Evolutionary conservation across 1,284 basidiomycete genomes (phyloP).

Genomic region (Mycena sp.): DNA sequence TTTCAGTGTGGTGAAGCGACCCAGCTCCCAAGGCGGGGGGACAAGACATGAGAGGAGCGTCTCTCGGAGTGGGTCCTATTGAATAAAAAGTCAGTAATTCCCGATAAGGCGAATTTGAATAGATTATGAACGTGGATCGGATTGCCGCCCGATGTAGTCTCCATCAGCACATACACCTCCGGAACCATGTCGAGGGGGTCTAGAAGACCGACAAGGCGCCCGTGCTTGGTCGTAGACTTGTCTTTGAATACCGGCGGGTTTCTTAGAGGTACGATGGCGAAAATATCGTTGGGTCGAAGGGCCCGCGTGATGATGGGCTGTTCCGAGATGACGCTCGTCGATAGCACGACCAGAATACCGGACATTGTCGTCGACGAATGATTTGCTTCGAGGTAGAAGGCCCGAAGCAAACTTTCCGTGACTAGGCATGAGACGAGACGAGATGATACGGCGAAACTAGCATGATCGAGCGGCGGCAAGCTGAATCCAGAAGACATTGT

Average conservation of each 20-base stretch:
- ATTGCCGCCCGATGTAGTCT: conserved; percentile 15
- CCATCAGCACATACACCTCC: conserved; percentile 46
- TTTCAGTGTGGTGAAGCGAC: conserved; percentile 32
- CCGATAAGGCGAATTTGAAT: conserved; percentile 9
- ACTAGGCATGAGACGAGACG: conserved; percentile 57
- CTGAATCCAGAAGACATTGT: conserved; percentile 47
- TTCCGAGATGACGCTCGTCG: conserved; percentile 33
- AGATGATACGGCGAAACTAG: conserved; percentile 55
- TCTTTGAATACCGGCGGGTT: conserved; percentile 46
- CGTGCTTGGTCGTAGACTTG: conserved; percentile 38
- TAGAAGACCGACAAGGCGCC: conserved; percentile 49
- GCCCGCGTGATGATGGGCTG: conserved; percentile 31
- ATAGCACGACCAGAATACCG: conserved; percentile 43
- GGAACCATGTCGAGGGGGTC: conserved; percentile 61
- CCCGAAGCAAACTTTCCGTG: conserved; percentile 53
- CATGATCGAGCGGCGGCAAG: conserved; percentile 46
- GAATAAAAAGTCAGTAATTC: conserved; percentile 1
- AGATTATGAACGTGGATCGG: conserved; percentile 15
- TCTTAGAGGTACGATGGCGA: conserved; percentile 42
- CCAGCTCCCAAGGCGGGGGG: conserved; percentile 49
- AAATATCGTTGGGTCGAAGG: conserved; percentile 40
- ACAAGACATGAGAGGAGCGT: conserved; percentile 42
- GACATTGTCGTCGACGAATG: conserved; percentile 4
- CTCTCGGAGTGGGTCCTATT: conserved; percentile 34
- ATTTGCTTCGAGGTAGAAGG: conserved; percentile 44